Evolutionary conservation across 2,329 filamentous ascomycete species (phyloP).

Genomic region (Fusarium sacchari): DNA sequence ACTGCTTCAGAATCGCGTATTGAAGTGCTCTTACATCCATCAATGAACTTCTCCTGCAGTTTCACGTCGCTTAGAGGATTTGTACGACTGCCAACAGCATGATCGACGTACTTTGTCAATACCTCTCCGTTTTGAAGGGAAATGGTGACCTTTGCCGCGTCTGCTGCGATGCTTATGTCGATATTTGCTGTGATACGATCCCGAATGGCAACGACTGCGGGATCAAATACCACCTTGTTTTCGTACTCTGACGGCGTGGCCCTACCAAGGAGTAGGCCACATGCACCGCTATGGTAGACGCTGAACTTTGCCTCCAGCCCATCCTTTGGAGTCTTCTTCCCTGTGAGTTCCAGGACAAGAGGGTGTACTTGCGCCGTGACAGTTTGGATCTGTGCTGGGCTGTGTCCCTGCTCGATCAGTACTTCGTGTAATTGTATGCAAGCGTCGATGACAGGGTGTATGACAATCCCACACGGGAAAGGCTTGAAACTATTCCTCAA

Average conservation of each 20-base stretch:
- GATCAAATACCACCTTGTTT: neutral
- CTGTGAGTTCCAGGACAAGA: neutral
- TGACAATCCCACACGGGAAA: neutral
- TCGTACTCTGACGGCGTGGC: neutral
- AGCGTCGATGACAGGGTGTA: neutral
- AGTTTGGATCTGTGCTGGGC: neutral
- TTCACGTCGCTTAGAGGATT: neutral
- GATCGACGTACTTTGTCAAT: neutral
- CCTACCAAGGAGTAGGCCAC: neutral
- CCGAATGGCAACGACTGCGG: neutral
- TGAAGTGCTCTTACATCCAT: neutral
- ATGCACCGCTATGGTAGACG: conserved; percentile 7
- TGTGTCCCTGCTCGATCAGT: neutral
- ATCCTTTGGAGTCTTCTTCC: neutral
- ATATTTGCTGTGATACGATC: neutral
- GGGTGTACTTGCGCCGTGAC: neutral
- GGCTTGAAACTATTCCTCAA: conserved; percentile 2
- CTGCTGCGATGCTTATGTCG: neutral
- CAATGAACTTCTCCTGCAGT: neutral
- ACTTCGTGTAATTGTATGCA: neutral
- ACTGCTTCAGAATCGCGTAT: neutral
- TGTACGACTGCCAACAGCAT: neutral
- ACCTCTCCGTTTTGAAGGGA: accelerated
- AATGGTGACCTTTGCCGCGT: neutral
- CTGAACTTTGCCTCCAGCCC: conserved; percentile 1